Conservation (phyloP, 1,284 basidiomycete species). For the Ceratobasidium theobromae region DNA sequence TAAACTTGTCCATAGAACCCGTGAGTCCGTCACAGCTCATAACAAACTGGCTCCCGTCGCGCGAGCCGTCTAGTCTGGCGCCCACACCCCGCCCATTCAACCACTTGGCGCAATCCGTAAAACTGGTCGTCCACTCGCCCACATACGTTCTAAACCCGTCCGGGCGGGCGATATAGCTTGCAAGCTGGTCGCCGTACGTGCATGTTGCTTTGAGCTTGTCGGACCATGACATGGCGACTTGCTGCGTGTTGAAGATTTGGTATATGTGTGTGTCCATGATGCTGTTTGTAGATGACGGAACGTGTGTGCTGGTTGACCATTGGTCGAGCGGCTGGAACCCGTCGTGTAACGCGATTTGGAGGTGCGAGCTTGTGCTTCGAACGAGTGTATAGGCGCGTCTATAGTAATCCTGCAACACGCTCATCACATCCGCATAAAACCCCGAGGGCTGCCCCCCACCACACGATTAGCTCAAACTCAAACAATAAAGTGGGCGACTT, state of each 20-base stretch:
- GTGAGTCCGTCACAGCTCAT: slow-evolving; percentile 31
- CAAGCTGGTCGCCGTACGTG: background rate
- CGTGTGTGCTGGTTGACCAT: slow-evolving; percentile 46
- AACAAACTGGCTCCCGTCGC: slow-evolving; percentile 7
- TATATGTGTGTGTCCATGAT: slow-evolving; percentile 49
- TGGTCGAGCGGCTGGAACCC: slow-evolving; percentile 49
- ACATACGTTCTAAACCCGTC: slow-evolving; percentile 25
- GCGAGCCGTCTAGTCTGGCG: slow-evolving; percentile 18
- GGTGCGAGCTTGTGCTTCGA: slow-evolving; percentile 21
- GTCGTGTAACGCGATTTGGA: slow-evolving; percentile 48
- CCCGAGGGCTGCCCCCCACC: slow-evolving; percentile 44
- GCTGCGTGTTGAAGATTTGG: slow-evolving; percentile 36
- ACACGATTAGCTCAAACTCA: too few relatives aligned
- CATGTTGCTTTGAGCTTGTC: slow-evolving; percentile 20
- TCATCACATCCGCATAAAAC: slow-evolving; percentile 41
- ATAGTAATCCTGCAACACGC: slow-evolving; percentile 45
- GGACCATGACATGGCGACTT: slow-evolving; percentile 21
- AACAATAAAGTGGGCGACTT: background rate
- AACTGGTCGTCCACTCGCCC: slow-evolving; percentile 27
- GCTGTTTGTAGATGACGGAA: slow-evolving; percentile 43
- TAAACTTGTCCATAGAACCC: slow-evolving; percentile 34
- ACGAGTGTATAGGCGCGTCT: slow-evolving; percentile 35
- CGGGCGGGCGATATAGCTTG: background rate
- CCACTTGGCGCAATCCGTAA: slow-evolving; percentile 29
- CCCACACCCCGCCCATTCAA: slow-evolving; percentile 20